These are phyloP conservation scores for Penicillium occitanis DNA, from an alignment of 2,329 filamentous ascomycete genomes.

Conservation along the genomic window DNA sequence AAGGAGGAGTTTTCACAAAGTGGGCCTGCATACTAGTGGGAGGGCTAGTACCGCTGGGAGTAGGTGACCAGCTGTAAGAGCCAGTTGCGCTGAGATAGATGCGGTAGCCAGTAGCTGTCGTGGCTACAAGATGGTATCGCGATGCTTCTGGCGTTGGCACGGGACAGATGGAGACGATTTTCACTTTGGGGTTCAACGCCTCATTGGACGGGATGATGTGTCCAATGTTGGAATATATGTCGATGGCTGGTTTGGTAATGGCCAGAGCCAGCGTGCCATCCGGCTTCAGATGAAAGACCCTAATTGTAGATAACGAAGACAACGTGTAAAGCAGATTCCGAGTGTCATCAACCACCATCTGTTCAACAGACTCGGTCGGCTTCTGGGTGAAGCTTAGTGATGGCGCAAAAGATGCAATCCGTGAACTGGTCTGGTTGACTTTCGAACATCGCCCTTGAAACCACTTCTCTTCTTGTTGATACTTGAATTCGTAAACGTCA, in stretches of 20 bases:
- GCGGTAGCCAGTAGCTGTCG: slow-evolving; percentile 85
- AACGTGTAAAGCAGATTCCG: slow-evolving; percentile 87
- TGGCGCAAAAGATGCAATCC: slow-evolving; percentile 60
- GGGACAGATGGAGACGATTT: slow-evolving; percentile 80
- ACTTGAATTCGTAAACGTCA: slow-evolving; percentile 90
- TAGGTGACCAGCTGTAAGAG: slow-evolving; percentile 56
- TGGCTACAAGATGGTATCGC: slow-evolving; percentile 83
- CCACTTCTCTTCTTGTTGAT: slow-evolving; percentile 97
- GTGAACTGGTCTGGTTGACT: slow-evolving; percentile 79
- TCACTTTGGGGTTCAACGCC: slow-evolving; percentile 67
- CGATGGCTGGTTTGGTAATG: slow-evolving; percentile 55
- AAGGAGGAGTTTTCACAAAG: slow-evolving; percentile 90
- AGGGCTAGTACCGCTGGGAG: slow-evolving; percentile 62
- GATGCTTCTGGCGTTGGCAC: slow-evolving; percentile 80
- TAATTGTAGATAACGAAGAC: slow-evolving; percentile 82
- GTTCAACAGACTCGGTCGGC: slow-evolving; percentile 64
- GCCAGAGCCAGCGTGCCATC: slow-evolving; percentile 53
- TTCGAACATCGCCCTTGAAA: slow-evolving; percentile 86
- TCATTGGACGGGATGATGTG: slow-evolving; percentile 77
- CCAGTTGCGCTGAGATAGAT: slow-evolving; percentile 90
- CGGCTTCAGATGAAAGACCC: slow-evolving; percentile 82
- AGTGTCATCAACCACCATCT: slow-evolving; percentile 86
- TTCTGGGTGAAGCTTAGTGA: slow-evolving; percentile 43
- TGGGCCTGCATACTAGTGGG: slow-evolving; percentile 98
- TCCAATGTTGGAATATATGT: slow-evolving; percentile 68